These are phyloP conservation scores for Cicer judaicum DNA, from an alignment of 306 rosid genomes.

Conservation along the genomic window DNA sequence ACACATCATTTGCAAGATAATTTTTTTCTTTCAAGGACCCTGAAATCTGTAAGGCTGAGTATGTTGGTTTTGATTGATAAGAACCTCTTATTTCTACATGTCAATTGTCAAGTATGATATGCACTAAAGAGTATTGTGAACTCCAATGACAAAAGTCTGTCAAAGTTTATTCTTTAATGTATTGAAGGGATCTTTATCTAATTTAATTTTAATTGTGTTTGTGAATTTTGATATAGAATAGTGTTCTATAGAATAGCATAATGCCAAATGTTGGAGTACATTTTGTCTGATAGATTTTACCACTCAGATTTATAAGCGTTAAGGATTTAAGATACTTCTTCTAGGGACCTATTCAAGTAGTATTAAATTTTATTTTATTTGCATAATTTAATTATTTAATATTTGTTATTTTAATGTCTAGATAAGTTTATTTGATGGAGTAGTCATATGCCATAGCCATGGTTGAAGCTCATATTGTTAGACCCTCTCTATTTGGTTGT, in stretches of 20 bases:
- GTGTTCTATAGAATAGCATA: neutral
- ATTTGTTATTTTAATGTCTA: slow-evolving; percentile 12
- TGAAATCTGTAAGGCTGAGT: neutral
- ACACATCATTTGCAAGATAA: slow-evolving; percentile 17
- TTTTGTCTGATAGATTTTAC: slow-evolving; percentile 8
- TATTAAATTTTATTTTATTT: neutral
- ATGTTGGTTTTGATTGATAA: slow-evolving; percentile 35
- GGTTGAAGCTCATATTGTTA: slow-evolving; percentile 14
- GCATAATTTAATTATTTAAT: slow-evolving; percentile 4
- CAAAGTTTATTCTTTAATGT: too few relatives aligned
- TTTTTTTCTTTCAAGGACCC: slow-evolving; percentile 22
- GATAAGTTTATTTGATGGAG: slow-evolving; percentile 4
- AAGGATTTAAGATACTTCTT: neutral
- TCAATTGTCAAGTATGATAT: slow-evolving; percentile 27
- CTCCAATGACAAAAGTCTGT: neutral
- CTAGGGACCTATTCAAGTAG: slow-evolving; percentile 7
- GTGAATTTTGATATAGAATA: slow-evolving; percentile 4
- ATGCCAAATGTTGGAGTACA: slow-evolving; percentile 10
- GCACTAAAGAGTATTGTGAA: slow-evolving; percentile 10
- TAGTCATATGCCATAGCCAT: slow-evolving; percentile 8
- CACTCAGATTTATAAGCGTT: neutral
- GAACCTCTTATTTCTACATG: neutral
- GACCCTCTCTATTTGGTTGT: slow-evolving; percentile 8
- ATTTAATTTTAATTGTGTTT: slow-evolving; percentile 17
- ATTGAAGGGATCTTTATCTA: too few relatives aligned